These are phyloP conservation scores for Daldinia concentrica DNA, from an alignment of 495 filamentous ascomycete genomes.

Conservation along the genomic window DNA sequence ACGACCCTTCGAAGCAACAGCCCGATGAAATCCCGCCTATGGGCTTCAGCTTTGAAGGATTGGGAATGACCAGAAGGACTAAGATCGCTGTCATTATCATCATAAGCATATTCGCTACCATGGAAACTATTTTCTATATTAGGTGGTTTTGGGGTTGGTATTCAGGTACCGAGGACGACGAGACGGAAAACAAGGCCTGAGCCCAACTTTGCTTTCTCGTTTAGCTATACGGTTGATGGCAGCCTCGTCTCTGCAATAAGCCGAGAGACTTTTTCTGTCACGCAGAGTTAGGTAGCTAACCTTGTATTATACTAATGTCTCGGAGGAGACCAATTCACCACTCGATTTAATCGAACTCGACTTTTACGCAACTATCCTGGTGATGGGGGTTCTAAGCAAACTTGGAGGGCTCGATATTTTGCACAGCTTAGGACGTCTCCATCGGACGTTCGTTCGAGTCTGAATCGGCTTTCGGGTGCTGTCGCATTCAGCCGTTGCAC, in stretches of 20 bases:
- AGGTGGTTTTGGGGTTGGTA: constrained; percentile 39
- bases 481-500: constrained; percentile 17
- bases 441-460: neutral
- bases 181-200: constrained; percentile 19
- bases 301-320: constrained; percentile 7
- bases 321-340: constrained; percentile 14
- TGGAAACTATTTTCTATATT: constrained; percentile 43
- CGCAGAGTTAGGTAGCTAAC: constrained; percentile 1
- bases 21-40: constrained; percentile 16
- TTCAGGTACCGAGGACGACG: constrained; percentile 13
- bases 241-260: neutral
- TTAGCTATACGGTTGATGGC: constrained; percentile 1
- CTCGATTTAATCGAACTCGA: constrained; percentile 12
- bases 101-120: constrained; percentile 43
- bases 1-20: constrained; percentile 23
- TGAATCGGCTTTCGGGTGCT: neutral
- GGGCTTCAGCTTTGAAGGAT: constrained; percentile 38
- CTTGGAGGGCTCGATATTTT: neutral
- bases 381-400: neutral
- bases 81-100: constrained; percentile 40
- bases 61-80: constrained; percentile 40
- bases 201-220: constrained; percentile 2
- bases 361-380: neutral
- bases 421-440: neutral
- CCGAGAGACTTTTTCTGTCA: constrained; percentile 1